Base-by-base conservation (phyloP, 2,329 filamentous ascomycete genomes). In the Elsinoe necatrix region DNA sequence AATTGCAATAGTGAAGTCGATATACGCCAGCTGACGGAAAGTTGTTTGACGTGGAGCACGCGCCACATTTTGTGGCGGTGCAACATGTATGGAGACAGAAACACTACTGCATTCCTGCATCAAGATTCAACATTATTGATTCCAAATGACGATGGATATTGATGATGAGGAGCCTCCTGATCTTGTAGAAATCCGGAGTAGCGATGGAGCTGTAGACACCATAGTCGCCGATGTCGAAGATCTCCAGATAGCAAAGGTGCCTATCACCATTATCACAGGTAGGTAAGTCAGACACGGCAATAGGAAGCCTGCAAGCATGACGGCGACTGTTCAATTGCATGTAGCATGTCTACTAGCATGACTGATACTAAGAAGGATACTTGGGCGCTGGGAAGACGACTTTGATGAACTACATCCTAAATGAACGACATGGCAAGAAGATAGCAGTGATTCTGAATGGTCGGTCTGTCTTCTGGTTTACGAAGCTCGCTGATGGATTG, bases 381-480 rank as follows among this genome's bases (percentile, higher is more conserved):
- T 80, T 98, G 3, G 93, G 93, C 16, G 89, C 93, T 7, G 93
- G 93, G 16, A 98, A 98, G 72, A 97, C 92, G 0, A 97, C 92
- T 0, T 73, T 97, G 27, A 77, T 98, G 58, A 97, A 98, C 70
- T 95, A 97, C 70, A 97, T 98, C 60, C 77, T 98, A 54, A 95
- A 87, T 25, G 90, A 91, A 58, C 85, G 92, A 60, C 93, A 98
- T 78, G 92, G 92, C 70, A 97, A 97, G 78, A 95, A 90, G 67
- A 93, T 98, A 69, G 93, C 93, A 9, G 93, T 98, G 12, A 97
- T 98, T 57, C 82, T 98, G 75, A 98, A 98, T 71, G 90, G 89
- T 73, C 66, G 16, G 25, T 12, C 18, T 25, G 16, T 23, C 16
- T 20, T 16, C 21, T 3, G 34, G n/a, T 18, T 14, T 55, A 58